Conservation (phyloP, 192 early-diverging fungal genomes). For the Lunasporangiospora selenospora region DNA sequence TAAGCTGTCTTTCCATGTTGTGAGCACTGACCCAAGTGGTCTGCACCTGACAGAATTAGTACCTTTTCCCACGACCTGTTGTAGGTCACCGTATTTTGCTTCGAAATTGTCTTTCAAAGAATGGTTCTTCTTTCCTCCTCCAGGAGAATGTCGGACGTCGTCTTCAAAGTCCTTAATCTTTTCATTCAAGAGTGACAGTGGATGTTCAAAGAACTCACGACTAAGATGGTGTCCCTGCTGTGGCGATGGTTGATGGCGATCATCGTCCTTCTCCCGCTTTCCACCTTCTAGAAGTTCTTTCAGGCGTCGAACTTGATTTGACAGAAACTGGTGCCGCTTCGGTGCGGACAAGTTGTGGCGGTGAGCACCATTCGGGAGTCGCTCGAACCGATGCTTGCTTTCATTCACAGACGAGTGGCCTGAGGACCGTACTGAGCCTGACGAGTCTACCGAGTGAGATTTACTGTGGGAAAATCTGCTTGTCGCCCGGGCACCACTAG, state of each 20-base stretch:
- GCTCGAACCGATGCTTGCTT: constrained; percentile 27
- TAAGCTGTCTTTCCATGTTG: not conserved
- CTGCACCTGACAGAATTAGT: not conserved
- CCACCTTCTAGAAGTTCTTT: constrained; percentile 19
- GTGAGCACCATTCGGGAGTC: constrained; percentile 26
- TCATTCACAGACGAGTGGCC: constrained; percentile 9
- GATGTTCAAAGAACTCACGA: constrained; percentile 20
- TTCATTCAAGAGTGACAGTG: constrained; percentile 26
- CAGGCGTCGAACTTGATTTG: constrained; percentile 17
- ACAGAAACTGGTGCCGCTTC: constrained; percentile 32
- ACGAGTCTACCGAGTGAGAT: not conserved
- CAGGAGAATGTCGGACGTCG: not conserved
- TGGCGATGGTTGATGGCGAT: not conserved
- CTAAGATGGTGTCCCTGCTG: constrained; percentile 5
- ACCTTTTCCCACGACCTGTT: constrained; percentile 40
- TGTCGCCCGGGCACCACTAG: no score
- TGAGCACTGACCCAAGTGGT: no score
- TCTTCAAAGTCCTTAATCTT: constrained; percentile 26
- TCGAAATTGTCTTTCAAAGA: constrained; percentile 16
- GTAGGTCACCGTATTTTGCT: constrained; percentile 32
- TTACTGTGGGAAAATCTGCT: no score
- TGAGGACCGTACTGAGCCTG: constrained; percentile 14
- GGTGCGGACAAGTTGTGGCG: constrained; percentile 27
- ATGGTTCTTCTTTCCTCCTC: constrained; percentile 14
- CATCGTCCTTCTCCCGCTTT: constrained; percentile 18